Percentiles rank a stretch among this genome's conserved stretches.
Conservation (phyloP, 257 asterid species). For the Solanum paucissectum region DNA sequence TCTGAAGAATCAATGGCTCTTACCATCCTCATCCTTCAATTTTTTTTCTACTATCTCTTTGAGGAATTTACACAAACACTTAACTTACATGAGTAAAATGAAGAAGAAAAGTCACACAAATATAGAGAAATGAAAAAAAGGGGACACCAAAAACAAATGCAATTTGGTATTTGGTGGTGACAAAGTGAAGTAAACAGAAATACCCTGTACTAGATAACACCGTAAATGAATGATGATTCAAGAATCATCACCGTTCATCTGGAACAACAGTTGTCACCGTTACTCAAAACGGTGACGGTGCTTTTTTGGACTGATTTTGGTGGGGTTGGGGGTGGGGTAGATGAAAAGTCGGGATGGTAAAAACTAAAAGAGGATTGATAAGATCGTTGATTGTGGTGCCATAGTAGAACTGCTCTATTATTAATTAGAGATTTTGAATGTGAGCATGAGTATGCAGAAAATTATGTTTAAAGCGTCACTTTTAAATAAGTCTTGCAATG, state of each 20-base stretch:
- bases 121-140: not conserved
- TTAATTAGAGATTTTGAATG: too few relatives aligned
- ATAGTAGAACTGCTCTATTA: fast-evolving
- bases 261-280: not conserved
- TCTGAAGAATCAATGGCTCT: slow-evolving; percentile 47
- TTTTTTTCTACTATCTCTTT: not conserved
- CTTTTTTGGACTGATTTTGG: not conserved
- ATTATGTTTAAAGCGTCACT: fast-evolving
- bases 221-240: not conserved
- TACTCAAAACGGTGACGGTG: not conserved
- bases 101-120: not conserved
- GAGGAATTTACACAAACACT: not conserved
- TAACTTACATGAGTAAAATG: not conserved
- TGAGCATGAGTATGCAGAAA: fast-evolving
- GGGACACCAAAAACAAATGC: not conserved
- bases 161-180: not conserved
- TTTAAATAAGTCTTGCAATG: fast-evolving
- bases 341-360: not conserved
- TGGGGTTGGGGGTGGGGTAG: not conserved
- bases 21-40: slow-evolving; percentile 35
- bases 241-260: not conserved
- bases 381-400: fast-evolving
- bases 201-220: not conserved
- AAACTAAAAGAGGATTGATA: not conserved
- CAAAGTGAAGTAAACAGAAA: not conserved